phyloP scores from a whole-genome alignment of 805 yeast species.

The Metschnikowia colocasiae region DNA sequence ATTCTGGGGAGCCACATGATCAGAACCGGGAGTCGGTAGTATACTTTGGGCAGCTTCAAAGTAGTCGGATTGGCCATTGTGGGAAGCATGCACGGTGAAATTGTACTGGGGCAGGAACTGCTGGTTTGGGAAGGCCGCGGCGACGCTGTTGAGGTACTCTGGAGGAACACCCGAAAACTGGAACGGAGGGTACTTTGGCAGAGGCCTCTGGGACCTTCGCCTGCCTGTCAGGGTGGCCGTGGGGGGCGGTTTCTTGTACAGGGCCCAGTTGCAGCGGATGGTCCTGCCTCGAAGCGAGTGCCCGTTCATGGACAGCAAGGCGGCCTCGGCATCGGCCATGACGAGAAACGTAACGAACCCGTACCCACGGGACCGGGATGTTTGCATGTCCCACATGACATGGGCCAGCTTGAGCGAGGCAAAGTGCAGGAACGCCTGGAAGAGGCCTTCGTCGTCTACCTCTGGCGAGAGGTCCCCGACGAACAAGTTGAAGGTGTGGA shows the following conservation, averaged over 20 bases:
- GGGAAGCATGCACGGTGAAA: too few species aligned
- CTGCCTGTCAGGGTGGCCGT: not conserved
- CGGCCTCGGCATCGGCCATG: constrained; percentile 67
- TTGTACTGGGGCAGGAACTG: not conserved
- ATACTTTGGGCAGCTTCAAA: too few species aligned
- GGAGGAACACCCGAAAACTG: not conserved
- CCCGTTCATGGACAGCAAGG: constrained; percentile 73
- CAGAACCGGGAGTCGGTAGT: too few species aligned
- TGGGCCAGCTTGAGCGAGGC: constrained; percentile 73
- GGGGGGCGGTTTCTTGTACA: constrained; percentile 49
- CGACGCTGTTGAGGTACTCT: not conserved
- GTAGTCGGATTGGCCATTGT: too few species aligned
- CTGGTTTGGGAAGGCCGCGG: not conserved
- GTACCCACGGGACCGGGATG: constrained; percentile 87
- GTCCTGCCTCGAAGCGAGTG: constrained; percentile 67
- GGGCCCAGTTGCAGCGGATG: constrained; percentile 86
- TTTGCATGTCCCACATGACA: constrained; percentile 97
- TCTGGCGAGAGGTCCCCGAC: constrained; percentile 85
- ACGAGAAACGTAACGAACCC: constrained; percentile 79
- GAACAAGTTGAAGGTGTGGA: constrained; percentile 65
- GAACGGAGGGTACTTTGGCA: not conserved
- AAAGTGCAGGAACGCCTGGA: constrained; percentile 53
- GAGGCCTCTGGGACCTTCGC: not conserved
- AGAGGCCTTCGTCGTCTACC: constrained; percentile 71
- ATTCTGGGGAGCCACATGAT: too few species aligned